Percentiles rank a stretch among this genome's conserved stretches.
Evolutionary conservation across 805 yeast genomes (phyloP).

Genomic region (Metschnikowia gelsemii): DNA sequence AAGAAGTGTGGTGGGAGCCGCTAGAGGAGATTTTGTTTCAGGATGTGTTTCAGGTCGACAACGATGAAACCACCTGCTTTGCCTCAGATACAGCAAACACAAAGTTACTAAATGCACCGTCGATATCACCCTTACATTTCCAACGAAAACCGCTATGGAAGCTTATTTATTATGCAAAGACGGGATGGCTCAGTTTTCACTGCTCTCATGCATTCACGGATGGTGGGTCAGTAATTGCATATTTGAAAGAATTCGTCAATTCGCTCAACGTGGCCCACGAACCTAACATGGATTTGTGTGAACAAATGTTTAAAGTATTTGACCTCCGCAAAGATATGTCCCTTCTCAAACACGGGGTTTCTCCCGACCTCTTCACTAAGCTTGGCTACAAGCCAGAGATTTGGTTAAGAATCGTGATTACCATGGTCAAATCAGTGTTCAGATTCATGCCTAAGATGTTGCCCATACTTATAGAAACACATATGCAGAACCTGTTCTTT

Average conservation of each 20-base stretch:
- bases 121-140: neutral
- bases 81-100: neutral
- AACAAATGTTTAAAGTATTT: neutral
- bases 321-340: conserved; percentile 5
- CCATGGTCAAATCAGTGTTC: neutral
- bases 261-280: conserved; percentile 2
- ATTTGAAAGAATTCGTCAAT: conserved; percentile 9
- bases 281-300: neutral
- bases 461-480: conserved; percentile 2
- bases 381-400: conserved; percentile 2
- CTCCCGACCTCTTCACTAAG: conserved; percentile 1
- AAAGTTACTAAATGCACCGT: neutral
- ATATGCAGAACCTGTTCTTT: conserved; percentile 5
- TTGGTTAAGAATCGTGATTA: neutral
- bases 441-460: neutral
- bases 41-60: conserved; percentile 4
- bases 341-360: neutral
- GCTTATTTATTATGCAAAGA: conserved; percentile 1
- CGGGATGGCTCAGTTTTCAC: conserved; percentile 7
- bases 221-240: conserved; percentile 10
- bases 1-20: conserved; percentile 4
- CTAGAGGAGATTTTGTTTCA: conserved; percentile 1
- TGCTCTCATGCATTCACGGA: conserved; percentile 7
- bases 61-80: neutral
- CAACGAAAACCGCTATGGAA: conserved; percentile 7